A percentile compares a stretch with the other conserved stretches of the same genome.
These are phyloP conservation scores for Teunomyces gatunensis DNA, from an alignment of 805 yeast species.

Conservation along the genomic window DNA sequence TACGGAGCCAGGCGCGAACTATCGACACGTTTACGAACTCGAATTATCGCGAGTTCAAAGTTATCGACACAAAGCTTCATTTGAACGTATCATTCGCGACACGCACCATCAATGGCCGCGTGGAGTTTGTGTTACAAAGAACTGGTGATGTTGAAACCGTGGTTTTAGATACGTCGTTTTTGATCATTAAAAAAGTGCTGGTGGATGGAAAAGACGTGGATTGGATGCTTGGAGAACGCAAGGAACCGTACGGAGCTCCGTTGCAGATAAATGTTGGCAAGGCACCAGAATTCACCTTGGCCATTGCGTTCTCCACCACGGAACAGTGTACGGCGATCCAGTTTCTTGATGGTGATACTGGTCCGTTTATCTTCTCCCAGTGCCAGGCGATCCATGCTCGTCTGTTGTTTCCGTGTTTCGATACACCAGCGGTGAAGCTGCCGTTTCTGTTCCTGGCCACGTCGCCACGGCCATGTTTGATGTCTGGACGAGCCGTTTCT, in stretches of 20 bases:
- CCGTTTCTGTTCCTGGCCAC: constrained; percentile 55
- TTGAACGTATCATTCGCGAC: constrained; percentile 55
- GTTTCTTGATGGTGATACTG: constrained; percentile 72
- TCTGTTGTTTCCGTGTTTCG: constrained; percentile 84
- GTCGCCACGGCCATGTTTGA: constrained; percentile 67
- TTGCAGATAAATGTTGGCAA: constrained; percentile 38
- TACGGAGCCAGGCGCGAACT: not conserved
- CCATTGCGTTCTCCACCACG: constrained; percentile 50
- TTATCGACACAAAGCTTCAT: constrained; percentile 51
- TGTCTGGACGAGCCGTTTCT: constrained; percentile 59
- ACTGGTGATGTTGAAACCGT: constrained; percentile 32
- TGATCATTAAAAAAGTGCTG: constrained; percentile 44
- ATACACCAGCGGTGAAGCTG: constrained; percentile 82
- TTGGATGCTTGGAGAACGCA: constrained; percentile 38
- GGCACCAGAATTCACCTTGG: constrained; percentile 45
- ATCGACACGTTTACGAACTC: constrained; percentile 42
- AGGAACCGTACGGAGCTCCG: constrained; percentile 61
- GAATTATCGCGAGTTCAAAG: constrained; percentile 55
- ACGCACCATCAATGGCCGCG: constrained; percentile 53
- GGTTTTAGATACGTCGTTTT: constrained; percentile 67
- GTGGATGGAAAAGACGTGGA: constrained; percentile 38
- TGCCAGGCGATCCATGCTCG: constrained; percentile 91
- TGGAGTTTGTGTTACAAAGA: constrained; percentile 42
- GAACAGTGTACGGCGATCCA: constrained; percentile 78
- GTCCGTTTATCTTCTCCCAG: constrained; percentile 80